Base-by-base conservation (phyloP, 2,329 filamentous ascomycete species). In the Neofusicoccum umdonicola region DNA sequence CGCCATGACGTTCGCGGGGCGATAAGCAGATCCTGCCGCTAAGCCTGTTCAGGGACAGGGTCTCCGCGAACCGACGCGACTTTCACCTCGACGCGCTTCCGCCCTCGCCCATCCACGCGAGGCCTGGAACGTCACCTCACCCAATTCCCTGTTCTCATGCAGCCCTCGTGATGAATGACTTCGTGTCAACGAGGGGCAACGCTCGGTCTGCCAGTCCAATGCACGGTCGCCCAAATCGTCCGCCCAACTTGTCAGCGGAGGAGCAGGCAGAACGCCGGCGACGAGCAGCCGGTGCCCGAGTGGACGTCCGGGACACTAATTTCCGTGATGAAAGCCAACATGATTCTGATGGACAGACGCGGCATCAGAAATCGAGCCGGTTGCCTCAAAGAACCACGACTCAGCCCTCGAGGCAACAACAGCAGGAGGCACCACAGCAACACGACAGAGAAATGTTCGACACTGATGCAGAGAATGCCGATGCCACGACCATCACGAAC, bases 391-490 rank as follows among this genome's bases (percentile, higher is more conserved):
- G 11, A 19, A 11, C 47, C 11, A 7, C 57, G 19, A 11, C 17
- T 12, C 17, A 31, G 34, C 19, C 17, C 15, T 17, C 27, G 5
- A 35, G 2, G 11, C 44, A 48, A 12, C 11, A 31, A 13, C 31
- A 31, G 12, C 42, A 45, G 4, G 6, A 45, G 4, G 6, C 31
- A 15, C 56, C 42, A 0, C 42, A 17, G 4, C 47, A 22, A 9
- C 50, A 17, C n/a, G 11, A 13, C n/a, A 37, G 48, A 44, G 48
- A 51, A n/a, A 34, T 12, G 5, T 64, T 58, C n/a, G 63, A 50
- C 35, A 64, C 63, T 41, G 63, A 64, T 41, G 17, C 45, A 15
- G 63, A 64, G 39, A 35, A 64, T 35, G 47, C 48, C 22, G 63
- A 64, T 37, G 42, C 19, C n/a, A 64, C 62, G 11, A 63, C 61